Evolutionary conservation across 2,329 filamentous ascomycete species (phyloP).

Genomic region (Cytospora piceae): DNA sequence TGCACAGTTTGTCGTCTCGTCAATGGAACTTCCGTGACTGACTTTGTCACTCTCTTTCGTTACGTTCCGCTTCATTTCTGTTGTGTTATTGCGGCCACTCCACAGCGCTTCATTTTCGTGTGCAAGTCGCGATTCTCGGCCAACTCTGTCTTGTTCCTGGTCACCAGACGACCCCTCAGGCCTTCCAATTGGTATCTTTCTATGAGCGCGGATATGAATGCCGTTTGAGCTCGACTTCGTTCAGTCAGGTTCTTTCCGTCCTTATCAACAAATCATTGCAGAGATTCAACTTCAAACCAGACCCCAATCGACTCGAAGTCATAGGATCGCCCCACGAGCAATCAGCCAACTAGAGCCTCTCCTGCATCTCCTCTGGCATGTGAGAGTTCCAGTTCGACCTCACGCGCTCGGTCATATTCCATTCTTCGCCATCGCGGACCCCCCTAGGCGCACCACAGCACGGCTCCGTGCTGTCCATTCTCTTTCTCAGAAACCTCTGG

Average conservation of each 20-base stretch:
- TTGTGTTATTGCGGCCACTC: slow-evolving; percentile 9
- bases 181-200: neutral
- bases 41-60: neutral
- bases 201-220: neutral
- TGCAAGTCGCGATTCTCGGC: slow-evolving; percentile 15
- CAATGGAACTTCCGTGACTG: slow-evolving; percentile 15
- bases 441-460: slow-evolving; percentile 14
- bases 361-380: slow-evolving; percentile 26
- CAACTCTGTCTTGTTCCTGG: slow-evolving; percentile 7
- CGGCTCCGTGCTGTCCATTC: slow-evolving; percentile 10
- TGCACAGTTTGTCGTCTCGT: slow-evolving; percentile 13
- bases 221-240: slow-evolving; percentile 4
- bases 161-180: neutral
- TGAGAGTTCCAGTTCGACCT: slow-evolving; percentile 23
- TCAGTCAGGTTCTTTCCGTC: slow-evolving; percentile 6
- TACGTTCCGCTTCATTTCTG: slow-evolving; percentile 9
- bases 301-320: slow-evolving; percentile 14
- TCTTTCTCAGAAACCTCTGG: neutral
- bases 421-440: slow-evolving; percentile 21
- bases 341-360: slow-evolving; percentile 15
- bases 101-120: slow-evolving; percentile 10
- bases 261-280: slow-evolving; percentile 3
- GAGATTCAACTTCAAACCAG: neutral
- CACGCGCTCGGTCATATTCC: slow-evolving; percentile 8
- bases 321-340: slow-evolving; percentile 12